Evolutionary conservation across 805 yeast species (phyloP).

Genomic region (Yamadazyma takamatsuzukensis): DNA sequence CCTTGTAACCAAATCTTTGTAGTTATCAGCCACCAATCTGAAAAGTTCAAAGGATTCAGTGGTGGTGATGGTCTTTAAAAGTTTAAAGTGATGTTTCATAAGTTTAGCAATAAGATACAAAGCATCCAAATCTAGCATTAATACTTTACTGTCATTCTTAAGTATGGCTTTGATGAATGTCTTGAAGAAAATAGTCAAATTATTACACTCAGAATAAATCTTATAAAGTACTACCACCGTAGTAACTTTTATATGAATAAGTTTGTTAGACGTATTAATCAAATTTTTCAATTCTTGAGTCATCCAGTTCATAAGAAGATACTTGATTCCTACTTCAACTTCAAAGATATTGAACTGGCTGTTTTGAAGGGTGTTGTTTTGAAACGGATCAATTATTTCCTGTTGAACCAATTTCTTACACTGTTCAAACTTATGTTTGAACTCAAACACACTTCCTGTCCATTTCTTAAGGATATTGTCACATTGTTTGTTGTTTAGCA

Average conservation of each 20-base stretch:
- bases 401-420: constrained; percentile 29
- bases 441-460: constrained; percentile 27
- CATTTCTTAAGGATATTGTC: constrained; percentile 53
- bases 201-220: constrained; percentile 37
- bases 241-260: constrained; percentile 31
- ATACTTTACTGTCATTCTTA: constrained; percentile 37
- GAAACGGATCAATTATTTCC: constrained; percentile 29
- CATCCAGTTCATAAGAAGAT: constrained; percentile 47
- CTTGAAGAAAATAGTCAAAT: constrained; percentile 38
- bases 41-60: constrained; percentile 33
- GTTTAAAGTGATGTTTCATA: constrained; percentile 27
- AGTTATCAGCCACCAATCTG: constrained; percentile 27
- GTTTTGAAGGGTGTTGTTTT: constrained; percentile 16
- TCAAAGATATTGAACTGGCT: too few relatives aligned
- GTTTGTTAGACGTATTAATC: constrained; percentile 29
- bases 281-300: constrained; percentile 38
- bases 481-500: constrained; percentile 50
- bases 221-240: constrained; percentile 28
- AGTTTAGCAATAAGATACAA: constrained; percentile 31
- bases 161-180: constrained; percentile 29
- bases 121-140: constrained; percentile 41
- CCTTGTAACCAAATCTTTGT: constrained; percentile 30
- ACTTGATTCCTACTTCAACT: constrained; percentile 43
- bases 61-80: constrained; percentile 33
- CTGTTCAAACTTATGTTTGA: constrained; percentile 34